phyloP scores from a whole-genome alignment of 2,329 filamentous ascomycete species.

The Sarocladium strictum region DNA sequence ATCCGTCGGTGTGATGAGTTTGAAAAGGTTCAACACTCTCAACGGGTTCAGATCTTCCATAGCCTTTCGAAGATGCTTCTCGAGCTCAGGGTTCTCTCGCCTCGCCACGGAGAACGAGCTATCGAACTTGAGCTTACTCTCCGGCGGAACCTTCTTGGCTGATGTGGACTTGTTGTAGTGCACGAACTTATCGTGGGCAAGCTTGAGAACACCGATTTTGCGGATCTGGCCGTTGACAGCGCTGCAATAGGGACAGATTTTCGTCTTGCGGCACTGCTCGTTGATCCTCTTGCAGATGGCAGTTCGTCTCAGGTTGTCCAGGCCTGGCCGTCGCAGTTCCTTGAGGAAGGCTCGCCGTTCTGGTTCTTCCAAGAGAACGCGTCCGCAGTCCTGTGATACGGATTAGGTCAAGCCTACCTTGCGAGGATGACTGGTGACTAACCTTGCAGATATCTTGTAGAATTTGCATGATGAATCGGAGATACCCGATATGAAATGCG shows the following conservation, averaged over 20 bases:
- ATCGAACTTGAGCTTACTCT: constrained; percentile 79
- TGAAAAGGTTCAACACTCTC: constrained; percentile 84
- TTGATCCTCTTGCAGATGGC: constrained; percentile 83
- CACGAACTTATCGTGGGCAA: constrained; percentile 88
- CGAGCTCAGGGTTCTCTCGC: constrained; percentile 71
- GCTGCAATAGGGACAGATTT: constrained; percentile 73
- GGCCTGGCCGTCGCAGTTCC: constrained; percentile 70
- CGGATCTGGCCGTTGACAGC: constrained; percentile 86
- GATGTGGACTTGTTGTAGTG: constrained; percentile 85
- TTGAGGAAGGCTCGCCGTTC: constrained; percentile 74
- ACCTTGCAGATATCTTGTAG: constrained; percentile 92
- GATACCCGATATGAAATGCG: constrained; percentile 92
- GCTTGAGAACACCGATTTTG: constrained; percentile 87
- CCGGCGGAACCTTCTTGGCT: constrained; percentile 74
- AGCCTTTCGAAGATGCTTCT: constrained; percentile 86
- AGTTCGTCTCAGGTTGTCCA: constrained; percentile 82
- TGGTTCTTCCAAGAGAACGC: constrained; percentile 73
- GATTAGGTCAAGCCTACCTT: neutral
- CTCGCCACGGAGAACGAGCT: constrained; percentile 77
- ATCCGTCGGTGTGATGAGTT: constrained; percentile 75
- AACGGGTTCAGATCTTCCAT: constrained; percentile 92
- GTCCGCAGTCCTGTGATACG: constrained; percentile 61
- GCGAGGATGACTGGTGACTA: constrained; percentile 8
- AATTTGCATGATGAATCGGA: constrained; percentile 87
- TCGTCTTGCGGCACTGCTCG: constrained; percentile 82